Percentiles rank a stretch among this genome's conserved stretches.
Conservation (phyloP, 305 asterid genomes). For the Solanum aculeatissimum region DNA sequence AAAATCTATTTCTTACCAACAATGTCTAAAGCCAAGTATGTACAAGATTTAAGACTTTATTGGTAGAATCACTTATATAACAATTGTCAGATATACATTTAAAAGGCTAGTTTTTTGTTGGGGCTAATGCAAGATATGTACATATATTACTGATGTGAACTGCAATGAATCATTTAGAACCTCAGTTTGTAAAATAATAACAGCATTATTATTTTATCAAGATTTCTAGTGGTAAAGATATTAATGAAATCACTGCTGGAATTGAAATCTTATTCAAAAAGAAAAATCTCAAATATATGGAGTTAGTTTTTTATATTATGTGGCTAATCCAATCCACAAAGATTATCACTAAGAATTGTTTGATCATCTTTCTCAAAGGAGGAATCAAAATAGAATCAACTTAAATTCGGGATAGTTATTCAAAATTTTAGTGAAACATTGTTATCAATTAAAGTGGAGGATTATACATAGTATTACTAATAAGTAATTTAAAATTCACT, state of each 20-base stretch:
- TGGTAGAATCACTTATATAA: not conserved
- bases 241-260: not conserved
- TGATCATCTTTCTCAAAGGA: not conserved
- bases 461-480: not conserved
- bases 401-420: too few species aligned
- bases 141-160: not conserved
- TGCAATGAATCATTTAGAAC: not conserved
- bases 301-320: not conserved
- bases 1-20: too few species aligned
- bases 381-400: too few species aligned
- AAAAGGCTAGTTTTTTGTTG: not conserved
- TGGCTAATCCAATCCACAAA: not conserved
- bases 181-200: not conserved
- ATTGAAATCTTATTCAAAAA: not conserved
- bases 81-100: not conserved
- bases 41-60: not conserved
- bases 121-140: not conserved
- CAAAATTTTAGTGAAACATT: not conserved
- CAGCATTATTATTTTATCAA: not conserved
- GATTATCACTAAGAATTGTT: not conserved
- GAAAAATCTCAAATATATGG: not conserved
- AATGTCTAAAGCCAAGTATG: not conserved
- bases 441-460: too few species aligned
- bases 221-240: not conserved
- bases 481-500: not conserved